Conservation (phyloP, 2,329 filamentous ascomycete species). For the Colletotrichum gigasporum region DNA sequence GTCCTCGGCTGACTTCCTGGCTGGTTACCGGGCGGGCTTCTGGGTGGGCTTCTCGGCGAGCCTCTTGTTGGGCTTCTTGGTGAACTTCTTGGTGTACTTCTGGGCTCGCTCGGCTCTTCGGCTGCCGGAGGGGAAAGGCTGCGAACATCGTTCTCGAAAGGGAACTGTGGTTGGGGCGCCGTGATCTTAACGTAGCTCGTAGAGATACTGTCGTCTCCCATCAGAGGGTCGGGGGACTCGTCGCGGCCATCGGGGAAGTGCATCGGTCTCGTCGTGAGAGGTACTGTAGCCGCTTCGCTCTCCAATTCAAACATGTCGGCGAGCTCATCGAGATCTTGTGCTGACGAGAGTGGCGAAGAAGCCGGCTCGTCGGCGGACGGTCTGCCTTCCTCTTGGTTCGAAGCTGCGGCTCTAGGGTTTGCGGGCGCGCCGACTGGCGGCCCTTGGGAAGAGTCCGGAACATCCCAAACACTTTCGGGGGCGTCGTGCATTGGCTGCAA, state of each 20-base stretch:
- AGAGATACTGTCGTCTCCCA: slow-evolving; percentile 46
- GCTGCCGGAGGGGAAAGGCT: slow-evolving; percentile 13
- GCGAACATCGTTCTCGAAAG: slow-evolving; percentile 9
- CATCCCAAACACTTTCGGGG: slow-evolving; percentile 46
- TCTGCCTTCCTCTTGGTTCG: not conserved
- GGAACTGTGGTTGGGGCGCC: slow-evolving; percentile 41
- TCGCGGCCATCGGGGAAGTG: not conserved
- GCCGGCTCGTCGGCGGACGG: slow-evolving; percentile 24
- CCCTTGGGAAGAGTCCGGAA: slow-evolving; percentile 43
- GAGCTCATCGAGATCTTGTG: slow-evolving; percentile 40
- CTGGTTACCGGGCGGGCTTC: not conserved
- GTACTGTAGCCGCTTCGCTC: not conserved
- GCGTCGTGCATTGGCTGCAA: slow-evolving; percentile 24
- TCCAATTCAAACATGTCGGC: slow-evolving; percentile 30
- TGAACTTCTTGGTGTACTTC: not conserved
- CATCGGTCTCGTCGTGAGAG: not conserved
- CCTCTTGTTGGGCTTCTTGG: not conserved
- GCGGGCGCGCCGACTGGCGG: not conserved
- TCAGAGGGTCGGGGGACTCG: slow-evolving; percentile 26
- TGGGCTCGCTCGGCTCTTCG: not conserved
- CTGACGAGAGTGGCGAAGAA: slow-evolving; percentile 48
- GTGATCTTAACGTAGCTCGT: slow-evolving; percentile 48
- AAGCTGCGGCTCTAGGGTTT: not conserved
- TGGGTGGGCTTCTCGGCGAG: not conserved
- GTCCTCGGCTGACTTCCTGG: not conserved